These are phyloP conservation scores for Sclerospora graminicola DNA, from an alignment of 352 stramenopile genomes.

Conservation along the genomic window DNA sequence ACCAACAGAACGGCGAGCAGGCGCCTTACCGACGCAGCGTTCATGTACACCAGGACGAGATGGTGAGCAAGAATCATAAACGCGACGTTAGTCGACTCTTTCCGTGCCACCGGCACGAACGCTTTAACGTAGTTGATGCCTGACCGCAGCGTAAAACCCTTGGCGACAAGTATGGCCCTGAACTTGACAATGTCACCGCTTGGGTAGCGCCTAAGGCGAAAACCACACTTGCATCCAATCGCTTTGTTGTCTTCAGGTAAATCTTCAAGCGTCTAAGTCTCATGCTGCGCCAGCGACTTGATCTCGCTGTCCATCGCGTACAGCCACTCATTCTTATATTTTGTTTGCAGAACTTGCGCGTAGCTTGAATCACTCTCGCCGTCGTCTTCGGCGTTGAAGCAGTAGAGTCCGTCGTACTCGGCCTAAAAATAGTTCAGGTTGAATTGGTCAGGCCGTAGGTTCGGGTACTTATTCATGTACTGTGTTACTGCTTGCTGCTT, in stretches of 20 bases:
- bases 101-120: not conserved
- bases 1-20: too few relatives aligned
- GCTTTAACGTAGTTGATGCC: not conserved
- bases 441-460: too few relatives aligned
- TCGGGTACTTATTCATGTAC: too few relatives aligned
- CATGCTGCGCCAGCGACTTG: not conserved
- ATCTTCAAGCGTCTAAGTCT: not conserved
- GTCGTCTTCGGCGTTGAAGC: not conserved
- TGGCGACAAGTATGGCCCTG: not conserved
- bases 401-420: not conserved
- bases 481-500: too few relatives aligned
- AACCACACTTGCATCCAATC: not conserved
- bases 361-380: not conserved
- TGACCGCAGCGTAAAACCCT: not conserved
- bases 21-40: too few relatives aligned
- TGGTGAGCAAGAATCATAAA: too few relatives aligned
- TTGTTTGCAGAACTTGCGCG: not conserved
- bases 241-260: not conserved
- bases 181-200: not conserved
- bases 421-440: not conserved
- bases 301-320: not conserved
- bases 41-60: too few relatives aligned
- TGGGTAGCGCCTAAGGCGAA: not conserved
- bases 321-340: not conserved
- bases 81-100: not conserved